These are phyloP conservation scores for Gypsophila paniculata DNA, from an alignment of 179 eudicot genomes.

Conservation along the genomic window DNA sequence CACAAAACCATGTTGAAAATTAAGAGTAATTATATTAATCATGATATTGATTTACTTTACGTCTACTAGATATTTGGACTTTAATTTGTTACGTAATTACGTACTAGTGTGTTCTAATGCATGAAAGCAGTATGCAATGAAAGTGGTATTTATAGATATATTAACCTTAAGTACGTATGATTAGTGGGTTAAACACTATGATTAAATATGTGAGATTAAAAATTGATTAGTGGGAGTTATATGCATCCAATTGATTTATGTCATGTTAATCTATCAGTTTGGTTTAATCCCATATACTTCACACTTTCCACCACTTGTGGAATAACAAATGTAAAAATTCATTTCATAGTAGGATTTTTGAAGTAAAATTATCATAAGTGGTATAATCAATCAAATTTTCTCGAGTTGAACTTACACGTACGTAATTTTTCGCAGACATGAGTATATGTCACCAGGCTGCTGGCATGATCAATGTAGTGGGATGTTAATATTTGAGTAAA, in stretches of 20 bases:
- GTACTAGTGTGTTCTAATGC: not conserved
- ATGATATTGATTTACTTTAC: not conserved
- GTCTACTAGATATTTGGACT: not conserved
- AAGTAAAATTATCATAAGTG: not conserved
- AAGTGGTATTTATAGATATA: constrained; percentile 6
- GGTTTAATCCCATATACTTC: constrained; percentile 2
- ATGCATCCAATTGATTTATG: not conserved
- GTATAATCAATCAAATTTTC: not conserved
- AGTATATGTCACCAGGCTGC: not conserved
- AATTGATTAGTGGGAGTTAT: no score
- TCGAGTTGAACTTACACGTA: not conserved
- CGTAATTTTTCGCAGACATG: not conserved
- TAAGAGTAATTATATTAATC: not conserved
- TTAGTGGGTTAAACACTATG: not conserved
- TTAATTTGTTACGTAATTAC: not conserved
- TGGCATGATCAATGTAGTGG: no score
- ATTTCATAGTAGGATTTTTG: not conserved
- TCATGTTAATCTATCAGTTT: constrained; percentile 1
- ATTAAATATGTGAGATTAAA: not conserved
- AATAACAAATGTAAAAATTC: not conserved
- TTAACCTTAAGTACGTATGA: not conserved
- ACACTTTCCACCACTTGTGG: constrained; percentile 2
- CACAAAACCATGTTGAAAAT: not conserved
- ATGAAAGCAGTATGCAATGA: not conserved
- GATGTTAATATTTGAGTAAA: no score